Evolutionary conservation across 257 asterid species (phyloP), one percentile per base, ranked within the genome.

Genomic region (Euphrasia confusa): DNA sequence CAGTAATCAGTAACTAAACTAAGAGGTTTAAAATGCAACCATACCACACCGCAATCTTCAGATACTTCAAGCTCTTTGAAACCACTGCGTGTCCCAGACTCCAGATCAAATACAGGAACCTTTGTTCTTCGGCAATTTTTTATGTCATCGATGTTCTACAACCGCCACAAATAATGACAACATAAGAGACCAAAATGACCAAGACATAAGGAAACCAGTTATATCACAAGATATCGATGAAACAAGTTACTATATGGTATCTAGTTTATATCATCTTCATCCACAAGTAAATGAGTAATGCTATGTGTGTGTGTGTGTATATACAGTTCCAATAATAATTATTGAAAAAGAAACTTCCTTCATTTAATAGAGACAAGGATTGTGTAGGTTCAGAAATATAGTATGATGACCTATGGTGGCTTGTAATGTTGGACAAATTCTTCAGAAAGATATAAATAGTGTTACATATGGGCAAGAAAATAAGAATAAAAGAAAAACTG

Each of bases 1-100:
- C 54, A 13, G 42, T n/a, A 14, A 15, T 48, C 54, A 13, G 42
- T n/a, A 14, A 15, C 39, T 7, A 28, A 58, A 66, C 32, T 28
- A 44, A 66, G 42, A 66, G 42, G 58, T 44, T 10, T 32, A 59
- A 49, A 50, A 45, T 4, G 52, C 52, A 45, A 0, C 47, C 83
- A 65, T 83, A 93, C 99, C 91, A 93, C 99, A 17, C 95, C 99
- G 76, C 99, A 93, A 74, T 93, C 99, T 79, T 93, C 99, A 75
- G 97, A 83, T 70, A 93, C 89, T 87, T 89, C 86, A 60, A 89
- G 83, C 64, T 89, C 97, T 79, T 81, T 87, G 77, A 89, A 86
- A 74, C 95, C 96, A 82, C 91, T 85, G 59, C 99, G 89, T 57
- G 84, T 80, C 59, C 94, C 95, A 65, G 78, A 85, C 80, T 89